These are phyloP conservation scores for Eucalyptus tenuipes DNA, from an alignment of 345 rosid species.

Conservation along the genomic window DNA sequence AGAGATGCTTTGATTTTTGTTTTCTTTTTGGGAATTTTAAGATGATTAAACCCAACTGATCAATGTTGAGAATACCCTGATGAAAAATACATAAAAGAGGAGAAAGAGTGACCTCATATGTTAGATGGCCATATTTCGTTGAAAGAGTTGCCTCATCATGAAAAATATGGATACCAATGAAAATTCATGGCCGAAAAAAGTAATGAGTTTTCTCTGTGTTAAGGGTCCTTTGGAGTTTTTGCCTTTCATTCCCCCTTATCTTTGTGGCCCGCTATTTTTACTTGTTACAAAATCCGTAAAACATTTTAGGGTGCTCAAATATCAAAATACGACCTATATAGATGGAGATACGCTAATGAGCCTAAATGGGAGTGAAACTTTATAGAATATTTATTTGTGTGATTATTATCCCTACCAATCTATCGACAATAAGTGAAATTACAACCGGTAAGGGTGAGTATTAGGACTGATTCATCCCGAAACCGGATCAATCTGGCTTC, in stretches of 20 bases:
- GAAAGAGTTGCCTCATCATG: not conserved
- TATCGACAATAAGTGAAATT: not conserved
- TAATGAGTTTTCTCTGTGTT: not conserved
- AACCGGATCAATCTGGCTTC: accelerated
- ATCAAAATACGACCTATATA: not conserved
- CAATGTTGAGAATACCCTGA: too few relatives aligned
- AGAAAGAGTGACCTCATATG: not conserved
- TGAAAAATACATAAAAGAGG: not conserved
- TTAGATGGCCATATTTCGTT: not conserved
- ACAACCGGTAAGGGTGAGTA: not conserved
- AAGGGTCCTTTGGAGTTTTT: not conserved
- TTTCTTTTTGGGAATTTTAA: not conserved
- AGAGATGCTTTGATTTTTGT: not conserved
- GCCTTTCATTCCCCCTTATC: not conserved
- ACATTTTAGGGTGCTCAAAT: not conserved
- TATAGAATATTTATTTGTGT: not conserved
- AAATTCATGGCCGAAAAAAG: not conserved
- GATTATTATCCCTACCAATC: not conserved
- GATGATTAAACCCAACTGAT: not conserved
- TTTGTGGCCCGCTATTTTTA: not conserved
- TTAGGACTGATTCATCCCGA: accelerated
- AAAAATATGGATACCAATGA: not conserved
- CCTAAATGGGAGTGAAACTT: not conserved
- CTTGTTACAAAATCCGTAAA: not conserved
- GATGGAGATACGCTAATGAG: not conserved